Evolutionary conservation across 2,329 filamentous ascomycete genomes (phyloP).

Genomic region (Cyphellophora europaea): DNA sequence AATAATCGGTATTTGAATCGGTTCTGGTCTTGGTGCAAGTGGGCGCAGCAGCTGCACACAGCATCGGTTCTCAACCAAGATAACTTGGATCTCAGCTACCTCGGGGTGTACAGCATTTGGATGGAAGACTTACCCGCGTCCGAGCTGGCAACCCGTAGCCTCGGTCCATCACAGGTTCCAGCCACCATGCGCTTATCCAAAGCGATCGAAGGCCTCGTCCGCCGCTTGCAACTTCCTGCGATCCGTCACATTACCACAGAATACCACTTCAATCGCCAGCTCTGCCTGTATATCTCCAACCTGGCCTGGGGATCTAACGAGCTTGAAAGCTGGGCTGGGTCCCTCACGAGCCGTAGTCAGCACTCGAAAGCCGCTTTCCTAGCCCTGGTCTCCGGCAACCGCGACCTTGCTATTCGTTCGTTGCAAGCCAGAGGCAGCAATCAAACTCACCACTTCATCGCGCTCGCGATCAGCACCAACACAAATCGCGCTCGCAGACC

Average conservation of each 20-base stretch:
- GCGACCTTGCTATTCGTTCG: conserved; percentile 47
- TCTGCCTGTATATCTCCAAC: conserved; percentile 52
- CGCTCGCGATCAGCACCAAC: conserved; percentile 41
- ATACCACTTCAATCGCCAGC: conserved; percentile 46
- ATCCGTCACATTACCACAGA: conserved; percentile 43
- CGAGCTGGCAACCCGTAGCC: conserved; percentile 5
- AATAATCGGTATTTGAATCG: conserved; percentile 49
- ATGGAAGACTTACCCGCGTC: conserved; percentile 40
- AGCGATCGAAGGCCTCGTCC: conserved; percentile 41
- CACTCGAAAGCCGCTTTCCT: conserved; percentile 55
- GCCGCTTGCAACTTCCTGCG: conserved; percentile 40
- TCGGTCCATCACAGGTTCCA: conserved; percentile 6
- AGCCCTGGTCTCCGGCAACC: conserved; percentile 51
- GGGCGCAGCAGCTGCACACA: conserved; percentile 32
- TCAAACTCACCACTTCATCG: conserved; percentile 47
- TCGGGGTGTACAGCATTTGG: conserved; percentile 52
- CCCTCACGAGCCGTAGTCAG: conserved; percentile 43
- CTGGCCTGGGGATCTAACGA: conserved; percentile 45
- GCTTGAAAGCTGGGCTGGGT: conserved; percentile 39
- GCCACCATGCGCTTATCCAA: conserved; percentile 15
- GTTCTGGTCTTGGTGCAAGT: conserved; percentile 50
- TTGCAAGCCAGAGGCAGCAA: conserved; percentile 44
- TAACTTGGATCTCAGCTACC: conserved; percentile 49
- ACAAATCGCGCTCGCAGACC: conserved; percentile 23
- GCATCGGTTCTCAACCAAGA: conserved; percentile 46